Conservation (phyloP, 1,284 basidiomycete genomes). For the Phylloboletellus chloephorus region DNA sequence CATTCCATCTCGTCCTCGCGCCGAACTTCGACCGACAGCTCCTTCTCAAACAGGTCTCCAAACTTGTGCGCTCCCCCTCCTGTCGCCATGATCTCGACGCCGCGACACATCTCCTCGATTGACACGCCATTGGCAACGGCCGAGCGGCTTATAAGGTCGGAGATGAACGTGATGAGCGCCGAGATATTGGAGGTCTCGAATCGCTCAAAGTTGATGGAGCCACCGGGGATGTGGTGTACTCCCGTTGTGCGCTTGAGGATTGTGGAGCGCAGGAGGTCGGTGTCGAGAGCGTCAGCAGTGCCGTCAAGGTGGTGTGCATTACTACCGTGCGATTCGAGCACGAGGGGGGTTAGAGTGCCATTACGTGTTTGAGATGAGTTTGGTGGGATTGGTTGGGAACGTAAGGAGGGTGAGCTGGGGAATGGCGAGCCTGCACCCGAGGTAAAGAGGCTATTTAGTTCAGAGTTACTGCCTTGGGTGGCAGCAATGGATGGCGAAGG, state of each 20-base stretch:
- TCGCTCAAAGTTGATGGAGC: conserved; percentile 95
- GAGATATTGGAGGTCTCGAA: conserved; percentile 93
- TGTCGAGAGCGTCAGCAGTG: conserved; percentile 35
- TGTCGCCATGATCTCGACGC: conserved; percentile 97
- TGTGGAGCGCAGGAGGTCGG: conserved; percentile 53
- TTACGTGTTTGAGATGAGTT: conserved; percentile 39
- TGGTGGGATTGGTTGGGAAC: conserved; percentile 37
- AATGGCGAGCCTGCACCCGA: conserved; percentile 49
- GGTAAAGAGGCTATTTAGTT: conserved; percentile 42
- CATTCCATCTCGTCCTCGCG: conserved; percentile 99
- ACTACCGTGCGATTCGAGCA: conserved; percentile 49
- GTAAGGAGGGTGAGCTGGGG: conserved; percentile 29
- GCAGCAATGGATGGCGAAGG: conserved; percentile 61
- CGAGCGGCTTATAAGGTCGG: conserved; percentile 81
- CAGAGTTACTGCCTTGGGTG: conserved; percentile 48
- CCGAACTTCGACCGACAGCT: conserved; percentile 80
- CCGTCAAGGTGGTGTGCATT: conserved; percentile 25
- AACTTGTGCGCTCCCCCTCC: conserved; percentile 97
- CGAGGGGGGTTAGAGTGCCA: conserved; percentile 79
- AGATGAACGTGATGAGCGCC: conserved; percentile 84
- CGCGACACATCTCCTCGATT: conserved; percentile 85
- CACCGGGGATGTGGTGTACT: conserved; percentile 86
- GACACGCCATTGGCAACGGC: conserved; percentile 86
- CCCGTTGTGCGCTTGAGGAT: conserved; percentile 60
- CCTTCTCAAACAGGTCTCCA: conserved; percentile 74